Conservation (phyloP, 176 grass and related monocot genomes). For the Carex scoparia region DNA sequence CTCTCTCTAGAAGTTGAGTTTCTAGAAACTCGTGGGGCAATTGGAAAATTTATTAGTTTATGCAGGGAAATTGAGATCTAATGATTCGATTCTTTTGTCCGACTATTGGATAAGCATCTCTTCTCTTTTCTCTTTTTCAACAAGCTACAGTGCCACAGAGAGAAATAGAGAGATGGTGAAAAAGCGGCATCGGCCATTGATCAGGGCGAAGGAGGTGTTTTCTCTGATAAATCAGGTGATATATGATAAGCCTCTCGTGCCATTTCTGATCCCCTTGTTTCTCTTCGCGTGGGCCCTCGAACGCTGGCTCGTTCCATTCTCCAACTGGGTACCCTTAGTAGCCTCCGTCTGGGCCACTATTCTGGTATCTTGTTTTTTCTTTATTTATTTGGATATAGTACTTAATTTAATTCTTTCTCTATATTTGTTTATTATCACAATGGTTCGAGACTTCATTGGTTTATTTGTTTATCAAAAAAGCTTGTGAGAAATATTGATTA, state of each 20-base stretch:
- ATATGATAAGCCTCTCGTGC: constrained; percentile 73
- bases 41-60: too few relatives aligned
- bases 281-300: constrained; percentile 84
- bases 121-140: neutral
- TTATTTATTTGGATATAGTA: neutral
- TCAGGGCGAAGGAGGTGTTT: constrained; percentile 48
- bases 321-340: constrained; percentile 78
- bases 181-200: constrained; percentile 51
- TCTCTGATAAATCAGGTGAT: constrained; percentile 84
- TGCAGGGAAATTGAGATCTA: too few relatives aligned
- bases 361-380: constrained; percentile 33
- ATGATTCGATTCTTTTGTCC: too few relatives aligned
- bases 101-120: too few relatives aligned
- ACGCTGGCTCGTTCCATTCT: constrained; percentile 95
- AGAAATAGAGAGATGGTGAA: constrained; percentile 36
- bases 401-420: neutral
- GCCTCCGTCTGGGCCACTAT: constrained; percentile 93
- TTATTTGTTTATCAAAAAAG: too few relatives aligned
- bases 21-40: too few relatives aligned
- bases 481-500: neutral
- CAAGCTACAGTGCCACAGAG: neutral
- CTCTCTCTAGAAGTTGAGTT: too few relatives aligned
- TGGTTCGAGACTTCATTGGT: too few relatives aligned
- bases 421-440: neutral
- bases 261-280: constrained; percentile 69